These are phyloP conservation scores for Talaromyces sp. DNA, from an alignment of 2,329 filamentous ascomycete species.

Conservation along the genomic window DNA sequence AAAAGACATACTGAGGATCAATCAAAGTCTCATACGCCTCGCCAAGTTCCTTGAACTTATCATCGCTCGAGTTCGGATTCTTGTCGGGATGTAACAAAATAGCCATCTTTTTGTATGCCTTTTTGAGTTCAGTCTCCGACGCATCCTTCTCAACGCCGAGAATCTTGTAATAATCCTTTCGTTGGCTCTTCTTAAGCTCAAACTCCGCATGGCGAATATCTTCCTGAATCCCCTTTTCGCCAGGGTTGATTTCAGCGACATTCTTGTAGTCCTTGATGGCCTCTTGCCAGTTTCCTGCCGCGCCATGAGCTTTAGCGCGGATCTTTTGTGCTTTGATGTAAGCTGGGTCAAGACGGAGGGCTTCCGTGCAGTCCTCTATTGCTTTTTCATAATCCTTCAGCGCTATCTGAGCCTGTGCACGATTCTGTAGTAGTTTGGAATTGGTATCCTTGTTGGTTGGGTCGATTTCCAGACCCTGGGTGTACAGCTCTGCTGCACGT, in stretches of 20 bases:
- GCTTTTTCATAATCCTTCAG: slow-evolving; percentile 79
- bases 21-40: slow-evolving; percentile 96
- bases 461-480: slow-evolving; percentile 76
- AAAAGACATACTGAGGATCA: slow-evolving; percentile 71
- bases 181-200: slow-evolving; percentile 93
- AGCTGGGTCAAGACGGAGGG: slow-evolving; percentile 71
- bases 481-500: slow-evolving; percentile 78
- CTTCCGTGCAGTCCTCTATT: slow-evolving; percentile 78
- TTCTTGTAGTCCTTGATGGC: slow-evolving; percentile 84
- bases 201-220: slow-evolving; percentile 87
- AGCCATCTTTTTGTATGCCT: slow-evolving; percentile 90
- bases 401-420: slow-evolving; percentile 72
- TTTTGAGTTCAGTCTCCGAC: slow-evolving; percentile 81
- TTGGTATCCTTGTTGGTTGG: slow-evolving; percentile 86
- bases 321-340: slow-evolving; percentile 93
- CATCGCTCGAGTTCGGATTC: slow-evolving; percentile 78
- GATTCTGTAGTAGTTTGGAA: slow-evolving; percentile 89
- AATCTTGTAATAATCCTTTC: slow-evolving; percentile 99
- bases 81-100: slow-evolving; percentile 96
- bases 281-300: slow-evolving; percentile 86
- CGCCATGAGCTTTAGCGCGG: slow-evolving; percentile 82
- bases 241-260: slow-evolving; percentile 74
- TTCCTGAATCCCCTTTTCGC: slow-evolving; percentile 72
- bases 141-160: slow-evolving; percentile 83
- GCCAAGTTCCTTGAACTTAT: slow-evolving; percentile 94